phyloP scores from a whole-genome alignment of 2,329 filamentous ascomycete genomes.

The Colletotrichum sublineola region DNA sequence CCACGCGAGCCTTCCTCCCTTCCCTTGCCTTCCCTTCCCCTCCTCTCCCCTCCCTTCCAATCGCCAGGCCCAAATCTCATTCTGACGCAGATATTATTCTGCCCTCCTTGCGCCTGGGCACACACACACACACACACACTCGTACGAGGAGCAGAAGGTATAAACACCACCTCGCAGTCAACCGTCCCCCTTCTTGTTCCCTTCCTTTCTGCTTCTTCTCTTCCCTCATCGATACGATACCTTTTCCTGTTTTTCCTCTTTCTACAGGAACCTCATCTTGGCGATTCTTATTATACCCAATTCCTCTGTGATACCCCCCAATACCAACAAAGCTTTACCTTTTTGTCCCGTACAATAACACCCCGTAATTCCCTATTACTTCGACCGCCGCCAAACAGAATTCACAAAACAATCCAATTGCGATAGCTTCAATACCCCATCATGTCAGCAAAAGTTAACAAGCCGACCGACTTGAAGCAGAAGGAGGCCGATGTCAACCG shows the following conservation, averaged over 20 bases:
- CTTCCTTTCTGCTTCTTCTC: background rate
- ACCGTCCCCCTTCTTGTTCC: background rate
- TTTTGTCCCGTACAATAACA: constrained; percentile 19
- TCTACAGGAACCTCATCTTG: constrained; percentile 31
- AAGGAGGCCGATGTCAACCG: constrained; percentile 91
- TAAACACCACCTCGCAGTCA: constrained; percentile 35
- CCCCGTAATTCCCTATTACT: constrained; percentile 17
- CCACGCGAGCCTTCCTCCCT: constrained; percentile 15
- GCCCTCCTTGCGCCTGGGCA: constrained; percentile 5
- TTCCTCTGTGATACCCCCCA: constrained; percentile 37
- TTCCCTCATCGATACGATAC: constrained; percentile 33
- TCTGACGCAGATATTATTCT: constrained; percentile 27
- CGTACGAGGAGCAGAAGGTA: constrained; percentile 8
- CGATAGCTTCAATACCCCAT: constrained; percentile 27
- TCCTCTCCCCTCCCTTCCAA: constrained; percentile 17
- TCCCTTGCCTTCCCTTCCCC: background rate
- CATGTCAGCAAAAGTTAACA: constrained; percentile 72
- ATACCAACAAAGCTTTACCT: constrained; percentile 13
- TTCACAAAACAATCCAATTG: constrained; percentile 8
- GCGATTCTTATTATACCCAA: constrained; percentile 40
- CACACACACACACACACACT: constrained; percentile 4
- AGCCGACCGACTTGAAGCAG: constrained; percentile 77
- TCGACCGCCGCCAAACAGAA: background rate
- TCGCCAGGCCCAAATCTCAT: constrained; percentile 17
- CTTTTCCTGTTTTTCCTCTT: constrained; percentile 32